phyloP scores from a whole-genome alignment of 2,329 filamentous ascomycete species.

The Paraphaeosphaeria sporulosa region DNA sequence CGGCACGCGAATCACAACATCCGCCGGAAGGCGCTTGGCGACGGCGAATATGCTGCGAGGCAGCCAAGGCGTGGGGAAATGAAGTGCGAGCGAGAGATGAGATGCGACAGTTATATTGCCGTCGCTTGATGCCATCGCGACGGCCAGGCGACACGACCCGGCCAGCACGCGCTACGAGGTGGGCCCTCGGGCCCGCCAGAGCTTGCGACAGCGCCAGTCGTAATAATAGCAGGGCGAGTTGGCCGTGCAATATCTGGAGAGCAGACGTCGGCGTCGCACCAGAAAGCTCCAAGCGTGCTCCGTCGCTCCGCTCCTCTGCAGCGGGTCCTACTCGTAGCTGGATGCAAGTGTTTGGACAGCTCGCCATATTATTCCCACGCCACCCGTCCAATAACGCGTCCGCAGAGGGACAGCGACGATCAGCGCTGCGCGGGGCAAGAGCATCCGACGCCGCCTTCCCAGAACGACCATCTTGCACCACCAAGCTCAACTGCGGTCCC shows the following conservation, averaged over 20 bases:
- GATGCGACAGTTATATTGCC: too few relatives aligned
- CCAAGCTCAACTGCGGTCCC: constrained; percentile 1
- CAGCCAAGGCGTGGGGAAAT: constrained; percentile 25
- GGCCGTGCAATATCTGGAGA: background rate
- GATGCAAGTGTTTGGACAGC: constrained; percentile 5
- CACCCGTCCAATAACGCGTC: constrained; percentile 2
- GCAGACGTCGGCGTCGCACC: constrained; percentile 8
- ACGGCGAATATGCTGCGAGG: background rate
- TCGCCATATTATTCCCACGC: background rate
- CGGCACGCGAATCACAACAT: too few relatives aligned
- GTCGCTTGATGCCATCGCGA: too few relatives aligned
- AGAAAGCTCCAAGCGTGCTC: background rate
- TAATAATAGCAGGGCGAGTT: background rate
- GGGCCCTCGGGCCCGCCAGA: background rate
- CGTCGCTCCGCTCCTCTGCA: constrained; percentile 5
- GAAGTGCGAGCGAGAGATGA: constrained; percentile 5
- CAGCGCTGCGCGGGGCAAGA: constrained; percentile 11
- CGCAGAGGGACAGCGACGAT: background rate
- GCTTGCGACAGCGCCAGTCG: background rate
- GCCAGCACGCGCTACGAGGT: background rate
- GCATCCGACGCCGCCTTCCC: constrained; percentile 4
- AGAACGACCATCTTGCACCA: too few relatives aligned
- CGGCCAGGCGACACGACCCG: background rate
- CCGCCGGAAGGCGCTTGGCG: background rate
- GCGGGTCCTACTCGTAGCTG: background rate